Evolutionary conservation across 768 basidiomycete genomes (phyloP), one percentile per base, ranked within the genome.

Genomic region (Xanthoconium stramineum): DNA sequence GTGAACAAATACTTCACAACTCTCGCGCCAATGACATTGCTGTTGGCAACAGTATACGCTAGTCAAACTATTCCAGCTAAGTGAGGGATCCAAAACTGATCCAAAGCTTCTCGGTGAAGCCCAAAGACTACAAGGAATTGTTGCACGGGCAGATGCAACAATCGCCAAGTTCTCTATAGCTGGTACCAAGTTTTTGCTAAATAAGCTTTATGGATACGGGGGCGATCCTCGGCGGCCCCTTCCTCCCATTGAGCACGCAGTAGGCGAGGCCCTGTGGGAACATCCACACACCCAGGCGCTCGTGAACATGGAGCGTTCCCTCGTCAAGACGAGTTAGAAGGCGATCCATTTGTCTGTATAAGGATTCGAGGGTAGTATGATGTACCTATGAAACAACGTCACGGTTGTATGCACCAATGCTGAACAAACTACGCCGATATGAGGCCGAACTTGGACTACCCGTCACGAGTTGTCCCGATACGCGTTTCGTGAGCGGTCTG

Each of bases 171-270:
- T 83, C 3, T 85, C 85, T 3, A 85, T 96, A 58, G 74, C 87
- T 7, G 93, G 94, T 6, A 93, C 88, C n/a, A 96, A 96, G 72
- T 86, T 76, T 66, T 77, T 90, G 40, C 72, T 94, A 14, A 76
- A 91, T 69, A 87, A 80, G 66, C 68, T 89, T 19, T 80, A 87
- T 60, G 92, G 91, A 10, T 94, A 94, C 67, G 91, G 92, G 14
- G 92, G 91, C 0, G 65, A 73, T 28, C 86, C 91, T n/a, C 79
- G 94, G 52, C 82, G 80, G 65, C 94, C 94, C 13, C 79, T 96
- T 47, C 80, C 83, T 46, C 85, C 88, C 11, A 84, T 88, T 15
- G 78, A 79, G 8, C 63, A 76, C 46, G 78, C 69, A 44, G 82
- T 74, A 35, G 88, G 82, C 14, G 74, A 80, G 45, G 79, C 80